These are phyloP conservation scores for Penicillium polonicum DNA, from an alignment of 2,329 filamentous ascomycete species.

Conservation along the genomic window DNA sequence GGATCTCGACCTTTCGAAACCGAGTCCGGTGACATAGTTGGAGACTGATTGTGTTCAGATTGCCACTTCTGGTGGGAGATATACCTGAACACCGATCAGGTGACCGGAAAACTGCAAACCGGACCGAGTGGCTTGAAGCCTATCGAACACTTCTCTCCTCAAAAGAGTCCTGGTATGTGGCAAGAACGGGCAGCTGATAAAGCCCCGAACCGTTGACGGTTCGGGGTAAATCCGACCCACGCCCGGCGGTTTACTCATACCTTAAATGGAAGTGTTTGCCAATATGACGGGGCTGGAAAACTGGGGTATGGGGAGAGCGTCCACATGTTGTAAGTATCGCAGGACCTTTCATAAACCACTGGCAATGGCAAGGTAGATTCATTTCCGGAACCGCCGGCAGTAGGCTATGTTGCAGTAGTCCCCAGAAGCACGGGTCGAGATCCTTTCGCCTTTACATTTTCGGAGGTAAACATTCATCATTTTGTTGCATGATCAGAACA, in stretches of 20 bases:
- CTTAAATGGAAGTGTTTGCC: conserved; percentile 4
- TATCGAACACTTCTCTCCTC: conserved; percentile 7
- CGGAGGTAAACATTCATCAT: no score
- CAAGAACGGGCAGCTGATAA: conserved; percentile 8
- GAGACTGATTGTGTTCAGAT: conserved; percentile 16
- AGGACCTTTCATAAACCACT: neutral
- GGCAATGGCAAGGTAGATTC: neutral
- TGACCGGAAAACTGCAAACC: conserved; percentile 22
- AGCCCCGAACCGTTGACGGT: conserved; percentile 6
- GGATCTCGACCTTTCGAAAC: conserved; percentile 12
- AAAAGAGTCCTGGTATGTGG: neutral
- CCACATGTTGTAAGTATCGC: no score
- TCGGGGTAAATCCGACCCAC: conserved; percentile 12
- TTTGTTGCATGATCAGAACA: neutral
- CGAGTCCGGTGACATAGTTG: conserved; percentile 13
- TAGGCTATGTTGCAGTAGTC: neutral
- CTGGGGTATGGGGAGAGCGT: neutral
- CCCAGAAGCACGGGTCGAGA: neutral
- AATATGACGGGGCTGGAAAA: neutral
- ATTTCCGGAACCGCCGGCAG: neutral
- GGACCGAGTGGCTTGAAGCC: conserved; percentile 21
- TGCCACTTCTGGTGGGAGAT: conserved; percentile 17
- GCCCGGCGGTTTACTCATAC: conserved; percentile 9
- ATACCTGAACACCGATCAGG: conserved; percentile 24
- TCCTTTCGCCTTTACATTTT: neutral